These are phyloP conservation scores for Acacia pycnantha DNA, from an alignment of 331 rosid species.

Conservation along the genomic window DNA sequence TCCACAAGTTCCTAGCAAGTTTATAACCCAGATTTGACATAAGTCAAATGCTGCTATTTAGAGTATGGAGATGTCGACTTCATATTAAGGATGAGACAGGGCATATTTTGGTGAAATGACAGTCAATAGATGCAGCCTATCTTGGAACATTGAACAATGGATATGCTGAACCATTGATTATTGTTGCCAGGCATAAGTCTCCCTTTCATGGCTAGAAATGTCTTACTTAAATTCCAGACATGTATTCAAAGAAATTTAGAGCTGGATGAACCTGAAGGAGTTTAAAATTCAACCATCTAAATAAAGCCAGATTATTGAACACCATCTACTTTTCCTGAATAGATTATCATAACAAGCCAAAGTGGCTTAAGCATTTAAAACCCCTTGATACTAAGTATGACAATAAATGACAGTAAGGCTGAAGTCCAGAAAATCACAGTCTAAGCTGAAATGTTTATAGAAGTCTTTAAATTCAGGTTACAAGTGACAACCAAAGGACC, in stretches of 20 bases:
- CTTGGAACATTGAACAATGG: not conserved
- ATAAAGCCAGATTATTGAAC: not conserved
- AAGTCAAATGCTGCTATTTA: not conserved
- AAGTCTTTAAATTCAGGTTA: not conserved
- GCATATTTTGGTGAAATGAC: conserved; percentile 2
- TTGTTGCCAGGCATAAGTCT: not conserved
- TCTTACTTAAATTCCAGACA: not conserved
- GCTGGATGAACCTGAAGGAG: conserved; percentile 1
- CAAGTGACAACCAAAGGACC: not conserved
- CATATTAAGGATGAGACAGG: not conserved
- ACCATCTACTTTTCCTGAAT: not conserved
- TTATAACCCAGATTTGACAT: not conserved
- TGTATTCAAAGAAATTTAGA: not conserved
- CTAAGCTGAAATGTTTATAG: not conserved
- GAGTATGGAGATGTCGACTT: not conserved
- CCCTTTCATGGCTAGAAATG: not conserved
- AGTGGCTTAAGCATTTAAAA: not conserved
- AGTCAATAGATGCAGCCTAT: not conserved
- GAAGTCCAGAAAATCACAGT: not conserved
- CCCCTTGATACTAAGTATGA: not conserved
- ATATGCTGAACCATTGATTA: not conserved
- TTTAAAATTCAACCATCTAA: conserved; percentile 13
- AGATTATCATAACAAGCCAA: conserved; percentile 7
- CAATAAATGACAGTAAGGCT: not conserved
- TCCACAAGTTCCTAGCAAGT: not conserved